Evolutionary conservation across 331 rosid genomes (phyloP).

Genomic region (Arachis monticola): DNA sequence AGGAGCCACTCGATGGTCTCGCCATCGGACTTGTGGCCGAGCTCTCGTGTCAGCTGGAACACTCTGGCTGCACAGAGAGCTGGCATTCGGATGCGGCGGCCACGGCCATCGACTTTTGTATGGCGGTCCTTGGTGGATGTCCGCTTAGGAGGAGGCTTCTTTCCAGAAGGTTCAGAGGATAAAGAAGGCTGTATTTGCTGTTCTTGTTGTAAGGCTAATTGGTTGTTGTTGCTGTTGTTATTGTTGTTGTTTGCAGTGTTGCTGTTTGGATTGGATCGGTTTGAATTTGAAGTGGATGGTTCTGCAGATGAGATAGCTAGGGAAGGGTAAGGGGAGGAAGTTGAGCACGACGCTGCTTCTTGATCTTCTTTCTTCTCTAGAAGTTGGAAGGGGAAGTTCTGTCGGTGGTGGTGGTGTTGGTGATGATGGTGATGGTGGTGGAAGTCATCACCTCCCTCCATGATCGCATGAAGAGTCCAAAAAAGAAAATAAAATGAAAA

Average conservation of each 20-base stretch:
- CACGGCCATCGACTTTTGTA: constrained; percentile 96
- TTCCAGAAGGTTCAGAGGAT: constrained; percentile 38
- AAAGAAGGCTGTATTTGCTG: not conserved
- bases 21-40: constrained; percentile 97
- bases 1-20: constrained; percentile 99
- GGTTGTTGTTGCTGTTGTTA: not conserved
- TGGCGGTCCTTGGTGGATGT: constrained; percentile 96
- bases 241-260: not conserved
- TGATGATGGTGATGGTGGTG: constrained; percentile 61
- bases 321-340: constrained; percentile 75
- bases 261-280: constrained; percentile 37
- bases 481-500: not conserved
- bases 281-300: constrained; percentile 44
- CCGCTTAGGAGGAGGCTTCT: constrained; percentile 74
- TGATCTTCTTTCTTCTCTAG: constrained; percentile 92
- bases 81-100: constrained; percentile 98
- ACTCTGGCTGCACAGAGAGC: constrained; percentile 96
- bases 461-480: constrained; percentile 69
- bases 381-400: constrained; percentile 88
- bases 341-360: constrained; percentile 70
- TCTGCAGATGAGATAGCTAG: constrained; percentile 62
- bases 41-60: constrained; percentile 91
- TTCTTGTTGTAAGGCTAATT: not conserved
- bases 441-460: constrained; percentile 93
- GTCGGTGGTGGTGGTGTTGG: constrained; percentile 64